Base-by-base conservation (phyloP, 768 basidiomycete species). In the Trichaptum fuscoviolaceum region DNA sequence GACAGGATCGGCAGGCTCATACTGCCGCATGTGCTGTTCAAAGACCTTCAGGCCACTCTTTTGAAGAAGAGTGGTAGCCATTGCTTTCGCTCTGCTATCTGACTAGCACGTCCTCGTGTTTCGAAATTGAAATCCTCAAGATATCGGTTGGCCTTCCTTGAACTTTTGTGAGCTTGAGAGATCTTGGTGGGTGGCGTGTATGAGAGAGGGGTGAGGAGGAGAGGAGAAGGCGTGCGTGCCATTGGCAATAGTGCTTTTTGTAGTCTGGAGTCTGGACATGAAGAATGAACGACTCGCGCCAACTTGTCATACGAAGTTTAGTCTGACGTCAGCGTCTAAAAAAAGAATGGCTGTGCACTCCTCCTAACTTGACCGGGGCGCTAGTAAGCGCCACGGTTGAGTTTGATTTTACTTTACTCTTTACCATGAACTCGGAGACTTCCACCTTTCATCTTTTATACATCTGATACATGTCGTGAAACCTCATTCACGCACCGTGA, bases 1-100 rank as follows among this genome's bases (percentile, higher is more conserved):
- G 15, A 90, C 73, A 0, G 91, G 92, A 74, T 95, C 92, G 25
- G 80, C 75, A 0, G 93, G 92, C 25, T 82, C 74, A 75, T 93
- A 93, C 20, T 85, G 78, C 61, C 87, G 80, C 23, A 93, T 64
- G 70, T 93, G 86, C 63, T 83, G 79, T 69, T 80, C 82, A 69
- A 93, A 90, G 20, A 93, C 77, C 67, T 82, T 84, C 66, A 77
- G 79, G 27, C 88, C 89, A 9, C 82, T 82, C 66, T 83, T 83
- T 27, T 75, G 71, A 65, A 77, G 69, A 70, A 68, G 59, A 34
- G 10, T 61, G 59, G 59, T 7, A 34, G 59, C 24, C 59, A 61
- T 61, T 20, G 12, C 6, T 52, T 52, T 52, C 42, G 42, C 42
- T 12, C 20, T 52, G 6, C 42, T 52, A 20, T 52, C 20, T 20